phyloP scores from a whole-genome alignment of 2,329 filamentous ascomycete genomes.

The Pseudopyrenochaeta lycopersici region DNA sequence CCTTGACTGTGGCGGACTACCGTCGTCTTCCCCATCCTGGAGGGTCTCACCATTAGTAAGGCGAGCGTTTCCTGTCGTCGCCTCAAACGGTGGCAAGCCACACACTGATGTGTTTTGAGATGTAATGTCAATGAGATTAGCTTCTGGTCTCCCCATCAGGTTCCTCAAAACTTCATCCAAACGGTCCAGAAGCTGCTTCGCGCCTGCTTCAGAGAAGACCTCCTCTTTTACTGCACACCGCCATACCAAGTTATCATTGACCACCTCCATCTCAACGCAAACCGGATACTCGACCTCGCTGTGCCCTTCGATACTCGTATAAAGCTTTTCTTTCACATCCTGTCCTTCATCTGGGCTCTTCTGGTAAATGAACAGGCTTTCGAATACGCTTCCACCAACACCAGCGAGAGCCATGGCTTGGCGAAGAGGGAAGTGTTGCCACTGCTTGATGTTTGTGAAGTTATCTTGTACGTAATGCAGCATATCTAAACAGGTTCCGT shows the following conservation, averaged over 20 bases:
- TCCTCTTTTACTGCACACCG: constrained; percentile 73
- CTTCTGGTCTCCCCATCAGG: constrained; percentile 61
- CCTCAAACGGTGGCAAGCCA: constrained; percentile 62
- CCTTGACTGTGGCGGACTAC: constrained; percentile 33
- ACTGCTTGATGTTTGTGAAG: constrained; percentile 70
- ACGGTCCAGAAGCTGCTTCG: constrained; percentile 62
- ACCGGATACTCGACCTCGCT: constrained; percentile 82
- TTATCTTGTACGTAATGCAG: constrained; percentile 77
- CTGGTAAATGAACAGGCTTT: constrained; percentile 74
- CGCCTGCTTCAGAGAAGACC: constrained; percentile 59
- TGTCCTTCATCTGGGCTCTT: constrained; percentile 53
- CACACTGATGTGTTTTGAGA: constrained; percentile 69
- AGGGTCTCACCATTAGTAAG: background rate
- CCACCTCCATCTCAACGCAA: constrained; percentile 80
- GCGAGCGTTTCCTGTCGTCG: background rate
- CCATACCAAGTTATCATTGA: constrained; percentile 68
- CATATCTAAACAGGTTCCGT: constrained; percentile 72
- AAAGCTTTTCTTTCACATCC: constrained; percentile 51
- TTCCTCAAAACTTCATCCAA: constrained; percentile 68
- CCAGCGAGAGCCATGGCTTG: constrained; percentile 67
- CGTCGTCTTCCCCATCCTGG: background rate
- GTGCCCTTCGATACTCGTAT: constrained; percentile 69
- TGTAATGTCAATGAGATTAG: constrained; percentile 64
- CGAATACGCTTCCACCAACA: constrained; percentile 62
- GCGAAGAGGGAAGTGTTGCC: constrained; percentile 80